Conservation (phyloP, 257 asterid species). For the Lantana camara region DNA sequence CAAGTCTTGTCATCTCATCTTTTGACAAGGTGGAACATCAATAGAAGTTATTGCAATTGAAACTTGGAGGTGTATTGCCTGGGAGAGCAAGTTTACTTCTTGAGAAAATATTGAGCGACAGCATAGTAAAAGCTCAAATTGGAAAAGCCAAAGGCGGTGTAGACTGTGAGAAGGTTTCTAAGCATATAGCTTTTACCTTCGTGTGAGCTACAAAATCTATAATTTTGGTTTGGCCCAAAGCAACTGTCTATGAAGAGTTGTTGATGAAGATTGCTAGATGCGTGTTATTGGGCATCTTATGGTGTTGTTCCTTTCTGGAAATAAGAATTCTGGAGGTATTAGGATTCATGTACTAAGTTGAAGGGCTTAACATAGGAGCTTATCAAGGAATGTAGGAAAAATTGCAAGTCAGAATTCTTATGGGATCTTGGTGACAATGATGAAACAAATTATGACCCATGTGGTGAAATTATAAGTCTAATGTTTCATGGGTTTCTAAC, state of each 20-base stretch:
- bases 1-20: conserved; percentile 35
- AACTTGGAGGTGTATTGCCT: conserved; percentile 36
- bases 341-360: conserved; percentile 37
- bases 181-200: conserved; percentile 40
- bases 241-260: conserved; percentile 39
- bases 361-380: conserved; percentile 46
- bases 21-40: conserved; percentile 45
- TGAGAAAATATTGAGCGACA: conserved; percentile 27
- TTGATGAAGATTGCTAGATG: conserved; percentile 46
- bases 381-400: conserved; percentile 33
- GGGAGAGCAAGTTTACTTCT: conserved; percentile 40
- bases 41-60: conserved; percentile 37
- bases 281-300: conserved; percentile 46
- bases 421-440: conserved; percentile 28
- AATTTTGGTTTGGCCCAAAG: conserved; percentile 48
- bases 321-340: conserved; percentile 40
- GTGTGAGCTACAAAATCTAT: conserved; percentile 37
- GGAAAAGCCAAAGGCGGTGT: conserved; percentile 31
- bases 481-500: conserved; percentile 55
- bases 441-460: conserved; percentile 31
- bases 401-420: conserved; percentile 27
- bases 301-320: conserved; percentile 47
- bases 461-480: conserved; percentile 45
- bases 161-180: conserved; percentile 41
- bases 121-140: conserved; percentile 33